These are phyloP conservation scores for Plasmodium fragile DNA, from an alignment of 169 alveolate species.

Conservation along the genomic window DNA sequence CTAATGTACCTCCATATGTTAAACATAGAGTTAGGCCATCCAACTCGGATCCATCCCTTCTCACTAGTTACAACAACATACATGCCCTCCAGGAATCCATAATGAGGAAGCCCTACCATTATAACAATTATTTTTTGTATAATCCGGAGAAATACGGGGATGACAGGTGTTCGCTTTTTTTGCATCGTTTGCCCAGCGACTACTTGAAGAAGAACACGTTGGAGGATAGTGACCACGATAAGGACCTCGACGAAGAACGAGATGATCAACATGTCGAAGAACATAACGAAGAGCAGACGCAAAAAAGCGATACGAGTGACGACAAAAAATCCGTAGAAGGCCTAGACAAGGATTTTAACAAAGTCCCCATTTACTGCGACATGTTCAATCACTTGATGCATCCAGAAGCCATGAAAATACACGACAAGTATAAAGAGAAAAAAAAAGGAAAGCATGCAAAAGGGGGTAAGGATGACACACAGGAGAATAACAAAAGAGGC, in stretches of 20 bases:
- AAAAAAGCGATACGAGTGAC: not conserved
- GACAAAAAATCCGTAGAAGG: not conserved
- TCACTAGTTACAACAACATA: constrained; percentile 79
- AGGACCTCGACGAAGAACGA: not conserved
- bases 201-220: constrained; percentile 26
- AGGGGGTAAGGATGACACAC: not conserved
- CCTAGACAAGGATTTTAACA: constrained; percentile 39
- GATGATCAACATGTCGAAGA: not conserved
- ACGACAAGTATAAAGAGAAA: constrained; percentile 24
- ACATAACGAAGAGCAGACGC: not conserved
- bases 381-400: constrained; percentile 57
- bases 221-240: constrained; percentile 12
- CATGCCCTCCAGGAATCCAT: constrained; percentile 84
- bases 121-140: constrained; percentile 60
- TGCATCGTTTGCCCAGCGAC: constrained; percentile 57
- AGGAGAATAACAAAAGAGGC: constrained; percentile 24
- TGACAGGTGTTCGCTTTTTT: constrained; percentile 4
- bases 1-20: constrained; percentile 78
- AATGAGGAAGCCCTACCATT: constrained; percentile 81
- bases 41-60: constrained; percentile 82
- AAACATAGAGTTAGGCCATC: constrained; percentile 79
- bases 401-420: constrained; percentile 57
- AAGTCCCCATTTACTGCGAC: constrained; percentile 57
- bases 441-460: constrained; percentile 14
- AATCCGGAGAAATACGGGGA: constrained; percentile 70